Evolutionary conservation across 1,139 yeast species (phyloP).

Genomic region (Yamadazyma dendronema): DNA sequence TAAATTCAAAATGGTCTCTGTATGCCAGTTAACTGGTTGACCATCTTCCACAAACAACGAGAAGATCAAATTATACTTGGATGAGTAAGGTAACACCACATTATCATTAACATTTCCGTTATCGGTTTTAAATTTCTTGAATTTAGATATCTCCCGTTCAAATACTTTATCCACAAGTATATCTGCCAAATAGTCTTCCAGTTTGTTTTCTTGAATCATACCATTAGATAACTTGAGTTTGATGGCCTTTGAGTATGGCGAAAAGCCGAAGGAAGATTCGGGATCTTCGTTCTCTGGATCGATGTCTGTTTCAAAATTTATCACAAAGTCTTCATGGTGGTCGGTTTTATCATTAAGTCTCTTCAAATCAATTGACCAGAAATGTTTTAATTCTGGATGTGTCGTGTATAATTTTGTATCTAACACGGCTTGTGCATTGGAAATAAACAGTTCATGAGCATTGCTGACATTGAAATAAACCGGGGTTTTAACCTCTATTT

Average conservation of each 20-base stretch:
- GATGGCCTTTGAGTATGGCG: constrained; percentile 34
- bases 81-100: constrained; percentile 54
- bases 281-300: constrained; percentile 14
- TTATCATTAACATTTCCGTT: constrained; percentile 17
- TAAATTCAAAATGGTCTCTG: constrained; percentile 24
- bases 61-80: constrained; percentile 65
- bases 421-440: constrained; percentile 30
- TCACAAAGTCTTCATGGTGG: constrained; percentile 18
- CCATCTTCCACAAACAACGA: constrained; percentile 51
- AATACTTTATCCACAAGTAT: constrained; percentile 39
- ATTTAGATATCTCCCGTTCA: constrained; percentile 30
- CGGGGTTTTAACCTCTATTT: constrained; percentile 51
- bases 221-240: constrained; percentile 23
- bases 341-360: constrained; percentile 11
- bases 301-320: constrained; percentile 20
- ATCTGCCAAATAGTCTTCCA: constrained; percentile 31
- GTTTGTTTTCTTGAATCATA: constrained; percentile 26
- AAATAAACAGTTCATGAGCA: constrained; percentile 24
- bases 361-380: constrained; percentile 31
- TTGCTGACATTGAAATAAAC: constrained; percentile 50
- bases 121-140: constrained; percentile 17
- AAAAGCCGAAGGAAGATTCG: constrained; percentile 25
- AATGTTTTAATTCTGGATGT: constrained; percentile 22
- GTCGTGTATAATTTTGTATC: constrained; percentile 22
- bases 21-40: constrained; percentile 39